A percentile compares a stretch with the other conserved stretches of the same genome.
Evolutionary conservation across 306 rosid genomes (phyloP).

Genomic region (Cucumis hystrix): DNA sequence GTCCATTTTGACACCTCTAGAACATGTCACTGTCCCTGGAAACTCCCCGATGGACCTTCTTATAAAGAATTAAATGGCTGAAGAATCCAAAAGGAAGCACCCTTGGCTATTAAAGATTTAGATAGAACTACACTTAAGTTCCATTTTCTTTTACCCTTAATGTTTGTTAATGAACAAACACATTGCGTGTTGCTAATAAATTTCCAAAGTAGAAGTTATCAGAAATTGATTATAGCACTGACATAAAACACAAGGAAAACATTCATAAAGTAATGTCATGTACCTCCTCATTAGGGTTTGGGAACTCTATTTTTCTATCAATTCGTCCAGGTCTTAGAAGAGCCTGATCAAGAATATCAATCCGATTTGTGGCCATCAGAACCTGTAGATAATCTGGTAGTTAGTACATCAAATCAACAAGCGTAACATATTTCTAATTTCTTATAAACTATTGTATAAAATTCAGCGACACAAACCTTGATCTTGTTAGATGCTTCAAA

Average conservation of each 20-base stretch:
- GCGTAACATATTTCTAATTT: neutral
- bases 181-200: neutral
- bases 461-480: constrained; percentile 31
- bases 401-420: neutral
- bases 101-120: neutral
- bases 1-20: neutral
- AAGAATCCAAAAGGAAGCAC: neutral
- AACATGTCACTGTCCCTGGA: too few relatives aligned
- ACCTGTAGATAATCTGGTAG: constrained; percentile 27
- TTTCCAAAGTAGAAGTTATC: neutral
- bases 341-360: constrained; percentile 96
- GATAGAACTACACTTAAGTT: neutral
- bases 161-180: neutral
- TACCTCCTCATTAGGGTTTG: constrained; percentile 91
- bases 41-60: neutral
- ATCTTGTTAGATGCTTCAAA: constrained; percentile 99
- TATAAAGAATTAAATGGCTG: too few relatives aligned
- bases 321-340: constrained; percentile 95
- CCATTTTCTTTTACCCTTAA: neutral
- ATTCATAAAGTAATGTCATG: neutral
- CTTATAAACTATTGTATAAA: neutral
- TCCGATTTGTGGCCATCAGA: constrained; percentile 95
- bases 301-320: constrained; percentile 91
- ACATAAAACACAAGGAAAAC: neutral
- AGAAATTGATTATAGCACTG: neutral